phyloP scores from a whole-genome alignment of 2,329 filamentous ascomycete genomes.

The Venturia oleaginea region DNA sequence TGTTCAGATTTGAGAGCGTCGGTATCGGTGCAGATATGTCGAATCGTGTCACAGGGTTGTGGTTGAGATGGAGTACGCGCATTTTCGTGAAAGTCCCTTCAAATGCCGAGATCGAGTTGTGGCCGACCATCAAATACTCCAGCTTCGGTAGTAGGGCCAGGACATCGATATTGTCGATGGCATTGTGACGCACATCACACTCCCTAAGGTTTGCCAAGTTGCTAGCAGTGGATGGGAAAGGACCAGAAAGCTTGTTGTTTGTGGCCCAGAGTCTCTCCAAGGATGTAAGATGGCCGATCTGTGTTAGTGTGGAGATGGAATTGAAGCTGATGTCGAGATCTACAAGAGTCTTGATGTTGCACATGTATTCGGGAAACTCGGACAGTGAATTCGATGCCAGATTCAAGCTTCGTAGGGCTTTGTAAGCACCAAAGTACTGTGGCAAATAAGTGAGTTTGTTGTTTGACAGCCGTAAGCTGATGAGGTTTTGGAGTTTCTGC shows the following conservation, averaged over 20 bases:
- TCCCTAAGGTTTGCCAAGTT: conserved; percentile 74
- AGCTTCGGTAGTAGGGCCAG: conserved; percentile 76
- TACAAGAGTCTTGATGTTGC: conserved; percentile 70
- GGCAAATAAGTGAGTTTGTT: conserved; percentile 78
- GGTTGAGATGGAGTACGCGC: conserved; percentile 78
- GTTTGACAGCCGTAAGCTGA: conserved; percentile 89
- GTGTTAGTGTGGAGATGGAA: conserved; percentile 67
- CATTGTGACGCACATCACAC: conserved; percentile 90
- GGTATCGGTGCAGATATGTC: conserved; percentile 69
- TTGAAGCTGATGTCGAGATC: conserved; percentile 98
- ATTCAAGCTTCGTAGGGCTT: conserved; percentile 71
- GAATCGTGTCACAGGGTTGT: conserved; percentile 91
- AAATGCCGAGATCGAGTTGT: conserved; percentile 88
- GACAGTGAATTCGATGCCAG: conserved; percentile 89
- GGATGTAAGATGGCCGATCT: conserved; percentile 68
- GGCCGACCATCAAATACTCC: conserved; percentile 80
- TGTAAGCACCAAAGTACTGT: conserved; percentile 72
- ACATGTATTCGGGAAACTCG: conserved; percentile 76
- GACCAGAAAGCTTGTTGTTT: conserved; percentile 77
- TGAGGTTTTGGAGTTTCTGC: conserved; percentile 61
- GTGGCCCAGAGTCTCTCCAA: conserved; percentile 90
- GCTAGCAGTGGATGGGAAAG: conserved; percentile 63
- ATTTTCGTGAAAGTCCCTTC: conserved; percentile 80
- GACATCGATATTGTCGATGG: conserved; percentile 78
- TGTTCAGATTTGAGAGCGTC: conserved; percentile 75